Conservation (phyloP, 2,329 filamentous ascomycete species). For the Colletotrichum agaves region DNA sequence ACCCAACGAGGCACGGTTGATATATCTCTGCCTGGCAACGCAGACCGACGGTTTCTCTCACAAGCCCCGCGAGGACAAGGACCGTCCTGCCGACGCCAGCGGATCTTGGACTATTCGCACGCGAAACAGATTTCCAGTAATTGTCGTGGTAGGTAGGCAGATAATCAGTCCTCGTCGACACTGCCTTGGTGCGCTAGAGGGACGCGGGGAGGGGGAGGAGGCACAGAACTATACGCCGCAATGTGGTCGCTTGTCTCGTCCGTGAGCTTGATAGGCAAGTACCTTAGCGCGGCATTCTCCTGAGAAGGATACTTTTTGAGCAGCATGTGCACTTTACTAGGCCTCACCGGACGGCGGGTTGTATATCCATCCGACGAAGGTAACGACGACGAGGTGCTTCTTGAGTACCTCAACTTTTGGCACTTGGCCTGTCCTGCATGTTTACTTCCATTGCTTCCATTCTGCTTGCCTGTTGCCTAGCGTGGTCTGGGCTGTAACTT, state of each 20-base stretch:
- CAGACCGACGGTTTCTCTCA: slow-evolving; percentile 10
- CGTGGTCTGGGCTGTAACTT: slow-evolving; percentile 8
- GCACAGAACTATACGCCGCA: slow-evolving; percentile 8
- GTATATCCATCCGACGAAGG: not conserved
- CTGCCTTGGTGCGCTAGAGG: slow-evolving; percentile 6
- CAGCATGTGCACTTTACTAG: not conserved
- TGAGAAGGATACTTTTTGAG: not conserved
- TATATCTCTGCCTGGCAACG: not conserved
- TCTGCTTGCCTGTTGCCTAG: slow-evolving; percentile 18
- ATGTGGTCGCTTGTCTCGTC: slow-evolving; percentile 11
- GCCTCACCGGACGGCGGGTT: not conserved
- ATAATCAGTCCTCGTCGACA: not conserved
- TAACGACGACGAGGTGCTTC: too few species aligned
- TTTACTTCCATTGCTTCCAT: not conserved
- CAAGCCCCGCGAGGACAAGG: not conserved
- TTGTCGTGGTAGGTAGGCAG: not conserved
- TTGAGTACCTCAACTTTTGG: too few species aligned
- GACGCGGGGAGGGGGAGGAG: not conserved
- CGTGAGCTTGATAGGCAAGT: not conserved
- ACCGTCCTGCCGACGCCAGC: slow-evolving; percentile 1
- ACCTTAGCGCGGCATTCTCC: not conserved
- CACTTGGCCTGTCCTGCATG: not conserved
- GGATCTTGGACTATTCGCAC: not conserved
- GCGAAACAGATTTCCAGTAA: not conserved
- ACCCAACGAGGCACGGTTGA: not conserved